Percentiles rank a stretch among this genome's conserved stretches.
phyloP scores from a whole-genome alignment of 257 asterid species.

The Ophiorrhiza pumila region DNA sequence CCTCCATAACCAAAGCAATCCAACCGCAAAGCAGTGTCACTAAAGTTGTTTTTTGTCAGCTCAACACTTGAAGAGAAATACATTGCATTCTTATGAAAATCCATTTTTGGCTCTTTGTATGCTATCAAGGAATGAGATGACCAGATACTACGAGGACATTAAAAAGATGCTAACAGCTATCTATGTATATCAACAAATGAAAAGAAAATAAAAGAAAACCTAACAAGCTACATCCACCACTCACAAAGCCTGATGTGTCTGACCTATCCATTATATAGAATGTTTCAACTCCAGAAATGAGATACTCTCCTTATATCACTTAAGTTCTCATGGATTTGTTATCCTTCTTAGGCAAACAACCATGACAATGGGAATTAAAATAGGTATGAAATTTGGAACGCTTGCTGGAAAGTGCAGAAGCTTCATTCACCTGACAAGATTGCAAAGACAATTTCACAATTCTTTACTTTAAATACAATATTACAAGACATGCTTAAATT shows the following conservation, averaged over 20 bases:
- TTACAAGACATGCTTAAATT: background rate
- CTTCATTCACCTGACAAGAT: slow-evolving; percentile 40
- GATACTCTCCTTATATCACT: slow-evolving; percentile 13
- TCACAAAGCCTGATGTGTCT: slow-evolving; percentile 84
- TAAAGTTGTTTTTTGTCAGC: slow-evolving; percentile 30
- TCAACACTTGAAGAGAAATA: slow-evolving; percentile 41
- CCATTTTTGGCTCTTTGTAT: slow-evolving; percentile 20
- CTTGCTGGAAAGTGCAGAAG: slow-evolving; percentile 17
- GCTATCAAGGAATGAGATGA: slow-evolving; percentile 17
- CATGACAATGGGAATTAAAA: slow-evolving; percentile 17
- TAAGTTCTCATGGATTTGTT: background rate
- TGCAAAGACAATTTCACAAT: slow-evolving; percentile 6
- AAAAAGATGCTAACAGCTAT: slow-evolving; percentile 27
- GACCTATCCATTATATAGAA: slow-evolving; percentile 62
- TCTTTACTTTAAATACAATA: background rate
- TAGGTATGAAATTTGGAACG: slow-evolving; percentile 18
- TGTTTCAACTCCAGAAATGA: slow-evolving; percentile 3
- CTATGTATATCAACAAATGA: slow-evolving; percentile 35
- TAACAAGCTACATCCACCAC: slow-evolving; percentile 60
- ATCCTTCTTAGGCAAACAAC: slow-evolving; percentile 21
- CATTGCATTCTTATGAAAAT: slow-evolving; percentile 34
- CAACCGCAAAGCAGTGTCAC: slow-evolving; percentile 69
- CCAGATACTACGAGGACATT: slow-evolving; percentile 21
- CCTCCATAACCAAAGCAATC: slow-evolving; percentile 72
- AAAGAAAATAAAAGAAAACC: slow-evolving; percentile 33